A percentile compares a stretch with the other conserved stretches of the same genome.
Conservation (phyloP, 2,329 filamentous ascomycete species). For the Neofusicoccum sp. region DNA sequence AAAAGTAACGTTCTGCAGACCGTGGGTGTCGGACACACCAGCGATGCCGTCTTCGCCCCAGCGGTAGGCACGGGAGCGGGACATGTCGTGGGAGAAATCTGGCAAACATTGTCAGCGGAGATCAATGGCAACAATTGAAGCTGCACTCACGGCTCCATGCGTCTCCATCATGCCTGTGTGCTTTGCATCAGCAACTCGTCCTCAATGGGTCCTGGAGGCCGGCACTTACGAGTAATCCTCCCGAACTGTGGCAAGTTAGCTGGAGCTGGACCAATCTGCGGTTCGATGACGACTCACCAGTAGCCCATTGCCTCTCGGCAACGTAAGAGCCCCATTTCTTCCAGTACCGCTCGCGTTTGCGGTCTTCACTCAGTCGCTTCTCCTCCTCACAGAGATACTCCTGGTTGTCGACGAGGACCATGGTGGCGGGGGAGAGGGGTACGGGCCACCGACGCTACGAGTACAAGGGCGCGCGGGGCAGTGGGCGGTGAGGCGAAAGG, state of each 20-base stretch:
- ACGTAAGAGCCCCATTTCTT: slow-evolving; percentile 98
- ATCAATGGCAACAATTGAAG: not conserved
- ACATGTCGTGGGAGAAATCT: slow-evolving; percentile 95
- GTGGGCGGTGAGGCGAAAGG: not conserved
- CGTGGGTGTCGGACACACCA: slow-evolving; percentile 90
- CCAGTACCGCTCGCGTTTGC: slow-evolving; percentile 84
- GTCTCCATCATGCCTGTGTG: slow-evolving; percentile 70
- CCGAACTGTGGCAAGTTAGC: slow-evolving; percentile 59
- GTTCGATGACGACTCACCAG: slow-evolving; percentile 58
- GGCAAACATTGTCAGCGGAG: slow-evolving; percentile 28
- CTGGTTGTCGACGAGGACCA: slow-evolving; percentile 88
- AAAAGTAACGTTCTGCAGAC: slow-evolving; percentile 88
- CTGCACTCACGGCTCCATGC: slow-evolving; percentile 83
- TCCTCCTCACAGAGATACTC: slow-evolving; percentile 89
- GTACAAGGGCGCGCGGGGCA: not conserved
- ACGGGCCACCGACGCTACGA: not conserved
- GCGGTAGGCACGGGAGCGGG: slow-evolving; percentile 81
- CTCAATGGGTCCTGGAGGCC: slow-evolving; percentile 17
- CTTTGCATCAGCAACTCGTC: slow-evolving; percentile 27
- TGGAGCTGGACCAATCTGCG: not conserved
- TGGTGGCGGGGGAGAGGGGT: slow-evolving; percentile 39
- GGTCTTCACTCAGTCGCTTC: slow-evolving; percentile 82
- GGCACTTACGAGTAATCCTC: slow-evolving; percentile 78
- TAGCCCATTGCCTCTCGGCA: slow-evolving; percentile 93
- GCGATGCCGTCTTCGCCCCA: slow-evolving; percentile 98